Evolutionary conservation across 176 grass and related monocot genomes (phyloP).

Genomic region (Elaeis guineensis): DNA sequence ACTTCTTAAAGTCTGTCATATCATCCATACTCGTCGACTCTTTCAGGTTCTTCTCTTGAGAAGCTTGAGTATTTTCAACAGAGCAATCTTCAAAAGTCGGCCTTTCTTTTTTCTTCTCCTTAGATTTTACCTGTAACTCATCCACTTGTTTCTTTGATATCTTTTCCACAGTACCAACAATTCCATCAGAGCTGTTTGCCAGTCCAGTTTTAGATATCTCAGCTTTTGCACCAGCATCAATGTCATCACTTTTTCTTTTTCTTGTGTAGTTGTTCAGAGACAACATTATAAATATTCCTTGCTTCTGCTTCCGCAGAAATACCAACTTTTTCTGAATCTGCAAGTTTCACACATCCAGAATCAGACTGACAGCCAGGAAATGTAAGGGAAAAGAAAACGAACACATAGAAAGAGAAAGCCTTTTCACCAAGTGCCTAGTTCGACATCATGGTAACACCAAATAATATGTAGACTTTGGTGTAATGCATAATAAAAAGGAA

Average conservation of each 20-base stretch:
- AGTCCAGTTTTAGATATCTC: not conserved
- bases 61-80: too few relatives aligned
- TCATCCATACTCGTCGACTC: not conserved
- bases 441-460: not conserved
- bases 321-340: slow-evolving; percentile 3
- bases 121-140: not conserved
- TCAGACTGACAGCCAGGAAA: not conserved
- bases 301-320: not conserved
- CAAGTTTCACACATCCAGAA: slow-evolving; percentile 4
- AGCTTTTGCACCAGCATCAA: not conserved
- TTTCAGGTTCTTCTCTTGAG: slow-evolving; percentile 12
- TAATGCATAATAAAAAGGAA: not conserved
- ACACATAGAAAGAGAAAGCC: too few relatives aligned
- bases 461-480: not conserved
- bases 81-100: too few relatives aligned
- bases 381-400: not conserved
- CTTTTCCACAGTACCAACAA: not conserved
- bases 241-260: slow-evolving; percentile 27
- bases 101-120: not conserved
- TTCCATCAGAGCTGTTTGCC: not conserved
- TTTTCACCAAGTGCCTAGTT: not conserved
- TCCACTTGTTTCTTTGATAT: not conserved
- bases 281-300: not conserved
- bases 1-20: slow-evolving; percentile 3
- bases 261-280: slow-evolving; percentile 20